A percentile compares a stretch with the other conserved stretches of the same genome.
Evolutionary conservation across 169 alveolate species (phyloP).

Genomic region (Cryptosporidium andersoni): DNA sequence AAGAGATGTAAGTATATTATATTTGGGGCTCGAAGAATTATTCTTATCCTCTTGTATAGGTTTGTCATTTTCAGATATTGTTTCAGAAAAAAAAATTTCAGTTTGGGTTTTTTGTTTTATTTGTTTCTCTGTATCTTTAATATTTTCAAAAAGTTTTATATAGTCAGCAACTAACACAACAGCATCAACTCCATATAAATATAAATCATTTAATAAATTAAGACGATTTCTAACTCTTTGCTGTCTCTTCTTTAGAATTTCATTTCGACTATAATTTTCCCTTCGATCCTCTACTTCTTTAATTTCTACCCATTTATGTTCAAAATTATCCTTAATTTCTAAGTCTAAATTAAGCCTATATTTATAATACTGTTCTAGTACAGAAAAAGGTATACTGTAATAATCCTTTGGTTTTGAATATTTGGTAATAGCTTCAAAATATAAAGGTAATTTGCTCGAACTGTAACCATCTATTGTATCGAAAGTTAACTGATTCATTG

Average conservation of each 20-base stretch:
- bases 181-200: constrained; percentile 44
- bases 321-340: neutral
- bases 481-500: constrained; percentile 55
- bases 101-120: neutral
- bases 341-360: neutral
- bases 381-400: constrained; percentile 57
- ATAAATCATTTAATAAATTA: constrained; percentile 15
- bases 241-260: neutral
- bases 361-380: constrained; percentile 2
- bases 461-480: constrained; percentile 56
- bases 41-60: neutral
- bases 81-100: neutral
- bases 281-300: constrained; percentile 30
- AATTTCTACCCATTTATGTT: neutral
- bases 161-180: constrained; percentile 40
- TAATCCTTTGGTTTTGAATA: constrained; percentile 22
- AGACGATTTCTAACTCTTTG: constrained; percentile 30
- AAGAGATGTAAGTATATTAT: constrained; percentile 10
- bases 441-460: constrained; percentile 33
- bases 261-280: constrained; percentile 36
- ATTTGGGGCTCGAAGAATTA: neutral
- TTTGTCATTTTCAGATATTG: neutral
- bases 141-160: constrained; percentile 18
- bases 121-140: neutral
- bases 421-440: constrained; percentile 41